phyloP scores from a whole-genome alignment of 305 asterid genomes.

The Solanum chacoense region DNA sequence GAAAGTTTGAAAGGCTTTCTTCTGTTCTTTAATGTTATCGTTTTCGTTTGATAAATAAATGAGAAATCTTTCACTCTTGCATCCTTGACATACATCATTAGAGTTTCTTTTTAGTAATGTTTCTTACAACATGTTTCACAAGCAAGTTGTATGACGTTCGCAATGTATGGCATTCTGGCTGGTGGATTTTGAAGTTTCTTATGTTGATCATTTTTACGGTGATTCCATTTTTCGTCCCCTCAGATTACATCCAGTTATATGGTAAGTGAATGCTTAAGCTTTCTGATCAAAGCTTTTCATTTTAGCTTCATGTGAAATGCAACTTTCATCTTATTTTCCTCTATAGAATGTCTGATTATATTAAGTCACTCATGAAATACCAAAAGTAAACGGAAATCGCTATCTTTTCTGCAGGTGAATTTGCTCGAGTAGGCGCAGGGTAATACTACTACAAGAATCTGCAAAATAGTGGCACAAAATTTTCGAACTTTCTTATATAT shows the following conservation, averaged over 20 bases:
- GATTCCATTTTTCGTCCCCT: constrained; percentile 71
- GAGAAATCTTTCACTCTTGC: neutral
- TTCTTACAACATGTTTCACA: constrained; percentile 47
- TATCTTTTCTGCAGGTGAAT: constrained; percentile 51
- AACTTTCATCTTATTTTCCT: neutral
- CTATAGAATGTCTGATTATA: neutral
- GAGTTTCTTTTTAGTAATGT: constrained; percentile 78
- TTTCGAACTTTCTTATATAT: neutral
- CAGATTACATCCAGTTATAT: constrained; percentile 58
- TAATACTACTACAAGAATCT: constrained; percentile 17
- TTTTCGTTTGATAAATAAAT: neutral
- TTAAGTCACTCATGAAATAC: neutral
- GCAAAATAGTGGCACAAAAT: neutral
- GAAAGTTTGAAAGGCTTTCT: neutral
- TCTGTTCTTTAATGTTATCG: neutral
- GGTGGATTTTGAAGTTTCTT: constrained; percentile 58
- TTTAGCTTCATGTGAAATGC: neutral
- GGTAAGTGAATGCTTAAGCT: constrained; percentile 29
- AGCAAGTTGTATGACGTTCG: constrained; percentile 41
- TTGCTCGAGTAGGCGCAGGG: constrained; percentile 97
- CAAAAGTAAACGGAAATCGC: neutral
- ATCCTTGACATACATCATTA: constrained; percentile 40
- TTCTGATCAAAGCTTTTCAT: neutral
- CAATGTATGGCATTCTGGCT: constrained; percentile 77
- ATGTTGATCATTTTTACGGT: constrained; percentile 36